phyloP scores from a whole-genome alignment of 2,329 filamentous ascomycete genomes.

The Zasmidium citrigriseum region DNA sequence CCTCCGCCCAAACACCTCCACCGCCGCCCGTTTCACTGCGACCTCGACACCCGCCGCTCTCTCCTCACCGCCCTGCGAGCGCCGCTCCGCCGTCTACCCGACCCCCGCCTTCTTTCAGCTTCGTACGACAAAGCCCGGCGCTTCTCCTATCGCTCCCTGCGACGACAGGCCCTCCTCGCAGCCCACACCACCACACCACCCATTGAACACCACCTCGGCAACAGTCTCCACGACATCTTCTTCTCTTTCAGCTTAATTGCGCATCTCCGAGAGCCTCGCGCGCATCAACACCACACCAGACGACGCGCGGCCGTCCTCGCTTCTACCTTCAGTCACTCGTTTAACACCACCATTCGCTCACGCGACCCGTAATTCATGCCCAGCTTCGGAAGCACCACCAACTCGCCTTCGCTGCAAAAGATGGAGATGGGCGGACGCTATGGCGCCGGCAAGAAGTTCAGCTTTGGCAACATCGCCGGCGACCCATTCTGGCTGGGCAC shows the following conservation, averaged over 20 bases:
- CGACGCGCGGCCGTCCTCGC: conserved; percentile 10
- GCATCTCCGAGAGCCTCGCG: conserved; percentile 1
- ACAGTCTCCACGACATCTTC: background rate
- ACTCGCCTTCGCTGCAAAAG: conserved; percentile 31
- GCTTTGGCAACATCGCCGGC: conserved; percentile 85
- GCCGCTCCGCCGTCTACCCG: background rate
- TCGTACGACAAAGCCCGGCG: background rate
- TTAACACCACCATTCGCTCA: conserved; percentile 11
- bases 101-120: background rate
- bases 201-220: background rate
- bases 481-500: conserved; percentile 96
- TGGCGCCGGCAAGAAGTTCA: conserved; percentile 54
- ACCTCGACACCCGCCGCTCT: background rate
- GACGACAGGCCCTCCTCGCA: background rate
- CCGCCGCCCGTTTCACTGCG: background rate
- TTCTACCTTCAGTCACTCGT: conserved; percentile 21
- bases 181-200: background rate
- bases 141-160: background rate
- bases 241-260: background rate
- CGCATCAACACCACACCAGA: conserved; percentile 6
- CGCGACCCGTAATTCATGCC: conserved; percentile 26
- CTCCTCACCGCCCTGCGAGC: background rate
- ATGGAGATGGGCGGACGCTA: conserved; percentile 29
- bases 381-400: conserved; percentile 24
- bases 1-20: too few species aligned